Evolutionary conservation across 2,329 filamentous ascomycete species (phyloP), one percentile per base, ranked within the genome.

Genomic region (Conoideocrella luteorostrata): DNA sequence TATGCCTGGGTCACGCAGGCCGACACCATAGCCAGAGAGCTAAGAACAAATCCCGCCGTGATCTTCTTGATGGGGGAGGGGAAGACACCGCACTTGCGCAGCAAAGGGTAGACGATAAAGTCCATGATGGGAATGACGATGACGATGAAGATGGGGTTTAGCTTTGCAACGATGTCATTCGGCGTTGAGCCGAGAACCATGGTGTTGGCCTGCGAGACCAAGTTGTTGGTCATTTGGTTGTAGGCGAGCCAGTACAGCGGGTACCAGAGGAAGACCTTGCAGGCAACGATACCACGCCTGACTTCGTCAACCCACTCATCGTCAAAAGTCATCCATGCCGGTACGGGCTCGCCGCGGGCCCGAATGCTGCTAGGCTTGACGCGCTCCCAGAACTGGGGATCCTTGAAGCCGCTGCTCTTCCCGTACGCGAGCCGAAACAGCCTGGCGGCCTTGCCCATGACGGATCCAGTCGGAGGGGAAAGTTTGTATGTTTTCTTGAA

Each of bases 41-140:
- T 82, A 22, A 78, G 67, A 46, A 80, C 69, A 69, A 88, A 88
- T 22, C 85, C 86, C 7, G 74, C 66, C 1, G 82, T 74, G 56
- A 90, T 88, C 64, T 81, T 82, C 66, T 80, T 86, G 65, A 88
- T 82, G n/a, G 84, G 86, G 0, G 75, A 82, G 64, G 88, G 84
- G 46, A 72, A 72, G 57, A 88, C 75, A 47, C 75, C 75, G n/a
- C 68, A 57, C 53, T 75, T 79, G 54, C 80, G 77, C 37, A 89
- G 72, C 18, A 72, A 55, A 0, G 86, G 86, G 60, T 88, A 90
- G 47, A 89, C 57, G 41, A 84, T 38, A 17, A 69, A 71, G 58
- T 90, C 84, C 56, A 79, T 77, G 44, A 89, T 67, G 1, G 84
- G 83, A 38, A 88, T 87, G 54, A 87, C 72, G 53, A 89, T 82